These are phyloP conservation scores for Ophiocordyceps unilateralis DNA, from an alignment of 2,329 filamentous ascomycete species.

Conservation along the genomic window DNA sequence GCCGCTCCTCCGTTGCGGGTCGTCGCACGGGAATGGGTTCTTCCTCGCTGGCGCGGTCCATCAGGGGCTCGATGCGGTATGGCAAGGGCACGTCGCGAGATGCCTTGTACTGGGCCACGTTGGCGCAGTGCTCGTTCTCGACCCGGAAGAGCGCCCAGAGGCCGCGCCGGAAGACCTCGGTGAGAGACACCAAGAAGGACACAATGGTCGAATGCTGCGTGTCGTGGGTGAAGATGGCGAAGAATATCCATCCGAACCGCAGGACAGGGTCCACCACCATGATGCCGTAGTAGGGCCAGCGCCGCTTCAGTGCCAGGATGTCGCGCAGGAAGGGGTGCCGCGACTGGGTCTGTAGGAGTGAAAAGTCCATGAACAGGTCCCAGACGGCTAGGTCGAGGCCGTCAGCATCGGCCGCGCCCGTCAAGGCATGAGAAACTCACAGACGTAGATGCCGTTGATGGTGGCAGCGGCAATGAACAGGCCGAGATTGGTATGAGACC, in stretches of 20 bases:
- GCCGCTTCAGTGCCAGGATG: constrained; percentile 59
- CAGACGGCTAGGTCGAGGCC: constrained; percentile 43
- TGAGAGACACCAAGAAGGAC: constrained; percentile 62
- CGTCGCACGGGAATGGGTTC: constrained; percentile 10
- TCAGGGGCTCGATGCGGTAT: constrained; percentile 43
- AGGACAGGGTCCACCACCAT: constrained; percentile 73
- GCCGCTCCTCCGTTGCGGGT: constrained; percentile 6
- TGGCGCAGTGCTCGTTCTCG: constrained; percentile 93
- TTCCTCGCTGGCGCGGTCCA: constrained; percentile 20
- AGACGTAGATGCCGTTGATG: constrained; percentile 72
- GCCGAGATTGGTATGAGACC: constrained; percentile 36
- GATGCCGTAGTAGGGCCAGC: constrained; percentile 73
- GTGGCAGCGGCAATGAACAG: constrained; percentile 65
- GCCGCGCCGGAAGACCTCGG: constrained; percentile 69
- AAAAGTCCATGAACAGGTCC: constrained; percentile 96
- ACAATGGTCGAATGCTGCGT: constrained; percentile 68
- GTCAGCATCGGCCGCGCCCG: not conserved
- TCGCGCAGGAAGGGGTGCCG: constrained; percentile 54
- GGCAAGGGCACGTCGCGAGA: constrained; percentile 75
- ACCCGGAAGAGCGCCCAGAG: constrained; percentile 90
- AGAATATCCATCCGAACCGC: constrained; percentile 89
- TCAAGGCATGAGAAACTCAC: constrained; percentile 24
- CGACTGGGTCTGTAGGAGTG: constrained; percentile 62
- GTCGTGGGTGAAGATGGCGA: constrained; percentile 66
- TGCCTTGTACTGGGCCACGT: constrained; percentile 79